phyloP scores from a whole-genome alignment of 225 moss, liverwort and hornwort species.

The Marchantia paleacea region DNA sequence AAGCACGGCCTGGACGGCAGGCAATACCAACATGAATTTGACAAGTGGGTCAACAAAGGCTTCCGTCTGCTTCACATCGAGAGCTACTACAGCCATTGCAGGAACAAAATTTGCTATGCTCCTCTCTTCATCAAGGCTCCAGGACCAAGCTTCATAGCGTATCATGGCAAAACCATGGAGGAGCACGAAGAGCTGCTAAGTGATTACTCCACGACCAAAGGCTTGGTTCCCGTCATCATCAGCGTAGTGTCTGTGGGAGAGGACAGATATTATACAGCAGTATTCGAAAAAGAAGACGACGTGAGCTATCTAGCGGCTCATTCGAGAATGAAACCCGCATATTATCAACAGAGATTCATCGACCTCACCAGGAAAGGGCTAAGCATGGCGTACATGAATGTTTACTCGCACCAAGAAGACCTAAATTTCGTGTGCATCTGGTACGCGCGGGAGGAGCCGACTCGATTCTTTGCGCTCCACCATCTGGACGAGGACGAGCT shows the following conservation, averaged over 20 bases:
- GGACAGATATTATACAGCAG: constrained; percentile 1
- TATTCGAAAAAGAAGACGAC: not conserved
- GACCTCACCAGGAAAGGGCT: constrained; percentile 10
- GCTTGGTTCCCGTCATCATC: constrained; percentile 5
- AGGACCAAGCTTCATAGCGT: constrained; percentile 13
- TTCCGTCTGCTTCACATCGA: constrained; percentile 9
- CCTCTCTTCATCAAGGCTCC: not conserved
- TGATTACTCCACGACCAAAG: constrained; percentile 10
- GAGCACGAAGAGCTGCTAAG: constrained; percentile 11
- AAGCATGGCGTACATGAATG: not conserved
- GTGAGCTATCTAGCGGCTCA: constrained; percentile 6
- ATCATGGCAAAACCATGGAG: constrained; percentile 14
- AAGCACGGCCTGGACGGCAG: constrained; percentile 10
- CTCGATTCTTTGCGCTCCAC: constrained; percentile 1
- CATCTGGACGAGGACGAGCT: constrained; percentile 13
- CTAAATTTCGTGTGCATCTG: constrained; percentile 14
- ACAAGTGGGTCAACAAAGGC: constrained; percentile 6
- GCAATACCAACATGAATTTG: constrained; percentile 2
- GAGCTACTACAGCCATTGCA: constrained; percentile 17
- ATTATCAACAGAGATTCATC: constrained; percentile 14
- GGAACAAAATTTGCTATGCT: constrained; percentile 14
- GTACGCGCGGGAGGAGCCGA: constrained; percentile 5
- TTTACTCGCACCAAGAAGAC: not conserved
- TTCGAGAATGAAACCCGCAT: not conserved
- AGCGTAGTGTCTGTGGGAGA: constrained; percentile 6